Evolutionary conservation across 345 rosid genomes (phyloP).

Genomic region (Clarkia xantiana): DNA sequence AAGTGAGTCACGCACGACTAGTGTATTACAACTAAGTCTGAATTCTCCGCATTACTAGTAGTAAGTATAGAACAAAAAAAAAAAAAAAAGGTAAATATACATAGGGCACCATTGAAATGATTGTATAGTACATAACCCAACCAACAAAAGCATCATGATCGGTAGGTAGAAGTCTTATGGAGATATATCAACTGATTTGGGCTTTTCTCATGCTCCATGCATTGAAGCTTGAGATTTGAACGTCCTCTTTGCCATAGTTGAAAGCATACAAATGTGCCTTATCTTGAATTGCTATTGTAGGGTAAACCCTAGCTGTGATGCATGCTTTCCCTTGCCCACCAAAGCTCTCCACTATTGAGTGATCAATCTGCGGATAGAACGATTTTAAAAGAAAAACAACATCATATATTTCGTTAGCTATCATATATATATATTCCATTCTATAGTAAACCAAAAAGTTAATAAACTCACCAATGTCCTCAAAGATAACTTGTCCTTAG

Average conservation of each 20-base stretch:
- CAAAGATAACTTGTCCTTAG: constrained; percentile 24
- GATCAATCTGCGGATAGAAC: constrained; percentile 36
- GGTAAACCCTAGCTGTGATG: constrained; percentile 54
- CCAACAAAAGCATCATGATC: too few relatives aligned
- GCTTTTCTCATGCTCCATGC: constrained; percentile 65
- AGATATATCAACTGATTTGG: constrained; percentile 10
- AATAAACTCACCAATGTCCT: constrained; percentile 36
- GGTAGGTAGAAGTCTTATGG: too few relatives aligned
- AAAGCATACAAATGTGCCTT: constrained; percentile 23
- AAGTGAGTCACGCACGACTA: too few relatives aligned
- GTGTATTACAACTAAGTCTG: too few relatives aligned
- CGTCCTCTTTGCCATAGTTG: constrained; percentile 31
- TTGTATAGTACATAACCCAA: too few relatives aligned
- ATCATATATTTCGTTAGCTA: too few relatives aligned
- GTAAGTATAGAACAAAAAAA: too few relatives aligned
- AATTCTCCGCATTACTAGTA: too few relatives aligned
- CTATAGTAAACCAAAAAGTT: background rate
- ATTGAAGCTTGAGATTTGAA: constrained; percentile 21
- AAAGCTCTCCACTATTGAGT: constrained; percentile 39
- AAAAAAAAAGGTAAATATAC: too few relatives aligned
- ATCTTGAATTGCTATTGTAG: constrained; percentile 25
- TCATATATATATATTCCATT: background rate
- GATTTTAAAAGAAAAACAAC: too few relatives aligned
- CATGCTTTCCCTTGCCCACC: constrained; percentile 37
- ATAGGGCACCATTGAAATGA: too few relatives aligned